Conservation (phyloP, 1,284 basidiomycete genomes). For the Chiua sp. region DNA sequence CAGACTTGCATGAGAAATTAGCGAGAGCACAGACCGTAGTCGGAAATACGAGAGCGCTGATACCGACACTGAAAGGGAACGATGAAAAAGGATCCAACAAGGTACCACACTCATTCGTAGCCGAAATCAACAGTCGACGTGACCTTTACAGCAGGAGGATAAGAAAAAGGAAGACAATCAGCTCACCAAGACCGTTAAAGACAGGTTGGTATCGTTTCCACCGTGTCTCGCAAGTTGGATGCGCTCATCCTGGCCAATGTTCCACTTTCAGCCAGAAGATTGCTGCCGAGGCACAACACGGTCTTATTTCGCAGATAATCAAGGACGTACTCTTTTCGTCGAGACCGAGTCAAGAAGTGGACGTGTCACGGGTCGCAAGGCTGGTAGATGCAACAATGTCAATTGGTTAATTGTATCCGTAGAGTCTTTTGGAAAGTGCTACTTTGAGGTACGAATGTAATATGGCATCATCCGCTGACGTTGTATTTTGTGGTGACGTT, state of each 20-base stretch:
- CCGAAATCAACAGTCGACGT: neutral
- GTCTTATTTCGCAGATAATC: conserved; percentile 87
- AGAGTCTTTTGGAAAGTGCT: neutral
- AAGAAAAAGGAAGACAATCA: conserved; percentile 82
- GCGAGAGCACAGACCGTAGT: conserved; percentile 64
- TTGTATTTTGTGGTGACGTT: no score
- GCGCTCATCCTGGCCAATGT: neutral
- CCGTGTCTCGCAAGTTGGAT: neutral
- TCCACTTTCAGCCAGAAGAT: conserved; percentile 77
- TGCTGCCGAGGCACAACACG: conserved; percentile 89
- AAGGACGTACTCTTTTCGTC: conserved; percentile 87
- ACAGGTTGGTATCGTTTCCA: conserved; percentile 61
- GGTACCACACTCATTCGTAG: conserved; percentile 12
- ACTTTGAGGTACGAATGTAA: conserved; percentile 1
- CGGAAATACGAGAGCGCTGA: conserved; percentile 57
- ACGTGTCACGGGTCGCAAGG: conserved; percentile 34
- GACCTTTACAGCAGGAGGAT: conserved; percentile 55
- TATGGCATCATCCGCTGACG: neutral
- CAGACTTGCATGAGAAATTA: conserved; percentile 90
- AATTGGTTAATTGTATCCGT: conserved; percentile 28
- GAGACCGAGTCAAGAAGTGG: conserved; percentile 48
- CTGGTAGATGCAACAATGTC: conserved; percentile 47
- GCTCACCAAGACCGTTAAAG: conserved; percentile 81
- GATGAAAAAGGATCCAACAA: conserved; percentile 43
- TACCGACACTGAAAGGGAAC: conserved; percentile 56